Evolutionary conservation across 2,329 filamentous ascomycete genomes (phyloP), one percentile per base, ranked within the genome.

Genomic region (Trichoderma gracile): DNA sequence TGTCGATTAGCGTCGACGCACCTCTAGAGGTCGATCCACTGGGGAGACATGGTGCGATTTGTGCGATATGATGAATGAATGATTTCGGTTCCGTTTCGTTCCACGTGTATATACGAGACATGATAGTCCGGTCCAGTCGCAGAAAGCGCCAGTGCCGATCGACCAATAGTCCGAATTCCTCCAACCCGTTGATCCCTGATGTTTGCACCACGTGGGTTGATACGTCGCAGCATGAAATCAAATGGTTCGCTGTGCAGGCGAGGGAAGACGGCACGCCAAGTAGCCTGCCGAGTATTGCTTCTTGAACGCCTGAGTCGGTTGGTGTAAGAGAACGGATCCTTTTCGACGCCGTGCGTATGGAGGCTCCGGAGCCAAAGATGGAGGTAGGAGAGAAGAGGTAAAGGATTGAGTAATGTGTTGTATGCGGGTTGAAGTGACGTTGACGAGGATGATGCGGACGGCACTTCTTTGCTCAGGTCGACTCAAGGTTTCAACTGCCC

Each of bases 381-480:
- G 21, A 25, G 40, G 33, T 5, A 15, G 15, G 8, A 33, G 19
- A 53, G n/a, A 7, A 12, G 25, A 45, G 58, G 33, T 27, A 5
- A 50, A 50, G 33, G 14, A 21, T 8, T 8, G 33, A 27, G 50
- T 17, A 42, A 42, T 19, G 15, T 46, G 49, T 14, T n/a, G 27
- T 54, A 40, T 38, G 53, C 40, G 59, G 10, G 19, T 33, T 54
- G 40, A 15, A 19, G 23, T 12, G 38, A 14, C 25, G 54, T 54
- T 33, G 40, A 38, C 5, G 7, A 38, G 40, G 10, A n/a, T 17
- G 40, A 15, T 19, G 40, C 3, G 46, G 46, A 9, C 21, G 46
- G 49, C 27, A 17, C 6, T 9, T 33, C 7, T n/a, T 30, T 77
- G 78, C 86, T 65, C 82, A 83, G 83, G 66, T 83, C 83, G 58